Evolutionary conservation across 768 basidiomycete species (phyloP).

Genomic region (Auricularia sp.): DNA sequence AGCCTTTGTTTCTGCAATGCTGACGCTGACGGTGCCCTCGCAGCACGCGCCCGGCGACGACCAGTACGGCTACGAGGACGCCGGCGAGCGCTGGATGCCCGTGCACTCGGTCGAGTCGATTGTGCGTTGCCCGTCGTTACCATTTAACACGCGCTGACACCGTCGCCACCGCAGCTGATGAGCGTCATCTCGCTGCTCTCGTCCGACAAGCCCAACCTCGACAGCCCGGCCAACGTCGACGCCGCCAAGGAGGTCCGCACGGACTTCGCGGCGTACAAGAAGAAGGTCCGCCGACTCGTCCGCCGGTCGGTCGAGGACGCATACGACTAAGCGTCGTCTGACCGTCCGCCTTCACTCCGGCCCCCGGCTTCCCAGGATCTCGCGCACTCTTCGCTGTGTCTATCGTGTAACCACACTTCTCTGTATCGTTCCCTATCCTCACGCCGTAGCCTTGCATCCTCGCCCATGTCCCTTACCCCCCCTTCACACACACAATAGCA

Average conservation of each 20-base stretch:
- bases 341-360: background rate
- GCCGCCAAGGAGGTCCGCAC: slow-evolving; percentile 82
- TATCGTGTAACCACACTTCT: background rate
- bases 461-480: background rate
- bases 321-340: slow-evolving; percentile 38
- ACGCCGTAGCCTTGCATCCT: background rate
- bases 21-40: slow-evolving; percentile 6
- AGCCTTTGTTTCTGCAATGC: background rate
- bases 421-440: background rate
- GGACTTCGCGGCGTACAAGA: slow-evolving; percentile 71
- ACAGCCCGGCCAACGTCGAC: slow-evolving; percentile 94
- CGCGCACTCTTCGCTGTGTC: background rate
- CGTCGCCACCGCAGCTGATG: slow-evolving; percentile 50
- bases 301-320: slow-evolving; percentile 85
- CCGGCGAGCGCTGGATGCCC: slow-evolving; percentile 94
- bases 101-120: slow-evolving; percentile 97
- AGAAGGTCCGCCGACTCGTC: slow-evolving; percentile 88
- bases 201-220: slow-evolving; percentile 80
- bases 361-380: background rate
- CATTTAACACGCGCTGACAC: background rate
- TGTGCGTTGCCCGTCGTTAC: slow-evolving; percentile 34
- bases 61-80: slow-evolving; percentile 91
- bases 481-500: background rate
- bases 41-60: slow-evolving; percentile 95
- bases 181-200: slow-evolving; percentile 95